Conservation (phyloP, 169 alveolate species). For the Theileria parva region DNA sequence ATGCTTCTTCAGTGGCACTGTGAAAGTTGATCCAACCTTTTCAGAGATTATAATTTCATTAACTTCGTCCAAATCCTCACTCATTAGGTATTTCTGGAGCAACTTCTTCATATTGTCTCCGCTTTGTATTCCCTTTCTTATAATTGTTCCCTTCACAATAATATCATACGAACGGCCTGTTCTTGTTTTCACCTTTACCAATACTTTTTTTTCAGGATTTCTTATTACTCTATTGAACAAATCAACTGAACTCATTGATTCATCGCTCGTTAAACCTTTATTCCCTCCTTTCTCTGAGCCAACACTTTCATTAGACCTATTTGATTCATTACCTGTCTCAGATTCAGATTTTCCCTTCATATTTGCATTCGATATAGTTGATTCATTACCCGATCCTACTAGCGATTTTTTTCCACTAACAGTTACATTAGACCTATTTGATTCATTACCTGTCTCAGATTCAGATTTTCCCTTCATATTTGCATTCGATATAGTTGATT, state of each 20-base stretch:
- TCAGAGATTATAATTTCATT: slow-evolving; percentile 32
- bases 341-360: not conserved
- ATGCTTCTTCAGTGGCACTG: slow-evolving; percentile 55
- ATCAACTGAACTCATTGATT: not conserved
- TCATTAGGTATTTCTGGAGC: slow-evolving; percentile 33
- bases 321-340: not conserved
- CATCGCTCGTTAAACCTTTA: not conserved
- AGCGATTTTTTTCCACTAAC: not conserved
- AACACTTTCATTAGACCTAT: not conserved
- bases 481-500: not conserved
- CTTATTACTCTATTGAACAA: not conserved
- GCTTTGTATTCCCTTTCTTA: slow-evolving; percentile 23
- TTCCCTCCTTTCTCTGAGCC: not conserved
- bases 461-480: not conserved
- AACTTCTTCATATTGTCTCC: slow-evolving; percentile 37
- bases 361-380: not conserved
- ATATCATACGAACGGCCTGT: slow-evolving; percentile 31
- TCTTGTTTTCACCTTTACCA: slow-evolving; percentile 18
- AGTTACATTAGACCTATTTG: not conserved
- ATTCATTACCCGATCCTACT: not conserved
- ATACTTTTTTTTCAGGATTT: slow-evolving; percentile 32
- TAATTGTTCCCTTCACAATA: slow-evolving; percentile 37
- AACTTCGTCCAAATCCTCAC: slow-evolving; percentile 28
- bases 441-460: not conserved
- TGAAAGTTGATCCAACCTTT: slow-evolving; percentile 24